Base-by-base conservation (phyloP, 177 flowering plant genomes). In the Vitis hybrid region DNA sequence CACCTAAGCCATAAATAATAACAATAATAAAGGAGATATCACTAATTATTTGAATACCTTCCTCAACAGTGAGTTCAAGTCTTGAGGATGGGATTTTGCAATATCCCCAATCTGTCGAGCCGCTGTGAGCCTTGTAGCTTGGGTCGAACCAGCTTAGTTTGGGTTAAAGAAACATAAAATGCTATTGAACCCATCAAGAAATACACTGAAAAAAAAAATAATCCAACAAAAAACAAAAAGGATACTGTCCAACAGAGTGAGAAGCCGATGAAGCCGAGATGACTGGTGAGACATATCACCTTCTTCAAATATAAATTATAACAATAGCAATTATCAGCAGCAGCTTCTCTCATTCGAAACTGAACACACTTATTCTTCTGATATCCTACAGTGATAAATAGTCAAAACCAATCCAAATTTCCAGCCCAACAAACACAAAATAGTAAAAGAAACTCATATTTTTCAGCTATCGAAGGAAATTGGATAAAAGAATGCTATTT, bases 81-180 rank as follows among this genome's bases (percentile, higher is more conserved):
- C 99, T 67, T 88, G 92, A 30, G 98, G 97, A 79, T 95, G 92
- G 12, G 88, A 87, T 69, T 85, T 91, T 11, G 97, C 93, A 77
- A 95, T 88, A 67, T 88, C 99, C 67, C 99, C 98, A 72, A 95
- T 91, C 80, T 95, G 98, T 74, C 93, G 88, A 50, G 99, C 99
- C 4, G 99, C 99, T 11, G 97, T 77, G 62, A 91, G 87, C 75
- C 99, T 82, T 27, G 98, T 95, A 3, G 88, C 87, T 76, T 95
- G 98, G 56, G 93, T 86, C 27, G 99, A 95, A 69, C 99, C 99
- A 80, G 97, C 98, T 94, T 72, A 62, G 32, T 62, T 60, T 78
- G 67, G n/a, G 76, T 81, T 77, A 83, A 78, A 63, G 81, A 78
- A 76, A 78, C 70, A 50, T 1, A 19, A 68, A 46, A 56, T 15